These are phyloP conservation scores for Annona cherimola DNA, from an alignment of 164 flowering plant genomes.

Conservation along the genomic window DNA sequence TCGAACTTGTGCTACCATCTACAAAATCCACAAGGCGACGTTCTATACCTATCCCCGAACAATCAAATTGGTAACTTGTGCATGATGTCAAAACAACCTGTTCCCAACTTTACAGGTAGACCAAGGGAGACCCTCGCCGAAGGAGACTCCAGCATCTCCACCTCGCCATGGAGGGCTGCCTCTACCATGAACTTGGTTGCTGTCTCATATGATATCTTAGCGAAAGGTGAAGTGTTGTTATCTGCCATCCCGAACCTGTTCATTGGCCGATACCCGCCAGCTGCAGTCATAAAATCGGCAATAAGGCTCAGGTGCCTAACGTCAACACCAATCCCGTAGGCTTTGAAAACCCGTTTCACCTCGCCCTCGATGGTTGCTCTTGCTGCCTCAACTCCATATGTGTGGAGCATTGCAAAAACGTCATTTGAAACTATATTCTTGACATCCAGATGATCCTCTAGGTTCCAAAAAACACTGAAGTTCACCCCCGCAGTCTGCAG, in stretches of 20 bases:
- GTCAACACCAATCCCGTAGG: constrained; percentile 65
- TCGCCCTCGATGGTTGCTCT: constrained; percentile 69
- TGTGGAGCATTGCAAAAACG: constrained; percentile 57
- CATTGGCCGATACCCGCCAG: constrained; percentile 76
- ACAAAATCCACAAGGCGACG: too few species aligned
- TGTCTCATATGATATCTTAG: constrained; percentile 80
- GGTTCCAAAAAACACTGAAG: constrained; percentile 55
- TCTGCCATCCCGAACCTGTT: constrained; percentile 71
- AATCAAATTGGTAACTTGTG: constrained; percentile 52
- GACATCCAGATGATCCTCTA: constrained; percentile 73
- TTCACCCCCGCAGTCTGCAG: constrained; percentile 74
- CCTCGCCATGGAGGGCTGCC: constrained; percentile 59
- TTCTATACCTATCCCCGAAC: too few species aligned
- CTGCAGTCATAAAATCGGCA: constrained; percentile 87
- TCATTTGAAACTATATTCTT: constrained; percentile 54
- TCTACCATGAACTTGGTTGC: constrained; percentile 72
- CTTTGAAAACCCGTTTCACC: constrained; percentile 50
- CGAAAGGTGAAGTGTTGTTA: constrained; percentile 60
- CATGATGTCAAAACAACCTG: constrained; percentile 80
- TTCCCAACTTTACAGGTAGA: constrained; percentile 78
- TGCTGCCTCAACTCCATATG: constrained; percentile 96
- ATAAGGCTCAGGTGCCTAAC: constrained; percentile 64
- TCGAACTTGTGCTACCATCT: too few species aligned
- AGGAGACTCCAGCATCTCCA: constrained; percentile 71
- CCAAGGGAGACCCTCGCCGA: constrained; percentile 88